A percentile compares a stretch with the other conserved stretches of the same genome.
Evolutionary conservation across 2,329 filamentous ascomycete genomes (phyloP).

Genomic region (Sporothrix sp.): DNA sequence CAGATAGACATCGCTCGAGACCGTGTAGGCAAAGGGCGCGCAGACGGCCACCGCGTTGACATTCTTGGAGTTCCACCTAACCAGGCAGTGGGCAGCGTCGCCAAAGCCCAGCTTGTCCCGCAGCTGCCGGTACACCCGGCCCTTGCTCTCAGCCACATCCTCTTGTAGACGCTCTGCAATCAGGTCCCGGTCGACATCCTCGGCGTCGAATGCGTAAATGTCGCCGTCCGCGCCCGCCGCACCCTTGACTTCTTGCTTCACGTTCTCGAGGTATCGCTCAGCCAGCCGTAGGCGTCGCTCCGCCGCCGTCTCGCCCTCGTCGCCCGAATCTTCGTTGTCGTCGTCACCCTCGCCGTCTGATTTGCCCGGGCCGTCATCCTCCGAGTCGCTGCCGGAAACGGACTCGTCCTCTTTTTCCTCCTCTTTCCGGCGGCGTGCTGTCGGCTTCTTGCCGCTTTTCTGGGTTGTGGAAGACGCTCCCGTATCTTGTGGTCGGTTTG

Average conservation of each 20-base stretch:
- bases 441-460: slow-evolving; percentile 19
- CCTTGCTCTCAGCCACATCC: slow-evolving; percentile 86
- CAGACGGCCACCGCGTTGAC: slow-evolving; percentile 74
- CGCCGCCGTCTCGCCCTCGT: slow-evolving; percentile 77
- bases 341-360: slow-evolving; percentile 29
- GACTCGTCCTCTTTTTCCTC: slow-evolving; percentile 30
- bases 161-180: slow-evolving; percentile 85
- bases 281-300: slow-evolving; percentile 80
- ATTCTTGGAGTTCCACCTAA: slow-evolving; percentile 66
- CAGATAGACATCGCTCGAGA: slow-evolving; percentile 72
- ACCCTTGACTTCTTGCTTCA: slow-evolving; percentile 62
- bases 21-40: slow-evolving; percentile 75
- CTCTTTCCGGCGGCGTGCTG: neutral
- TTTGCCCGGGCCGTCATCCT: slow-evolving; percentile 63
- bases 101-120: slow-evolving; percentile 62
- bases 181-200: slow-evolving; percentile 83
- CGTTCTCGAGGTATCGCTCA: slow-evolving; percentile 85
- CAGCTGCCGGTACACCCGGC: slow-evolving; percentile 74
- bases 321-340: slow-evolving; percentile 35
- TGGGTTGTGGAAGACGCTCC: neutral
- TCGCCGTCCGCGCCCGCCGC: slow-evolving; percentile 32
- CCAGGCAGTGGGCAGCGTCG: slow-evolving; percentile 57
- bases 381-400: slow-evolving; percentile 44
- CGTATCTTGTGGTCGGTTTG: neutral
- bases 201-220: slow-evolving; percentile 82